Evolutionary conservation across 2,329 filamentous ascomycete genomes (phyloP).

Genomic region (Microcyclosporella mali): DNA sequence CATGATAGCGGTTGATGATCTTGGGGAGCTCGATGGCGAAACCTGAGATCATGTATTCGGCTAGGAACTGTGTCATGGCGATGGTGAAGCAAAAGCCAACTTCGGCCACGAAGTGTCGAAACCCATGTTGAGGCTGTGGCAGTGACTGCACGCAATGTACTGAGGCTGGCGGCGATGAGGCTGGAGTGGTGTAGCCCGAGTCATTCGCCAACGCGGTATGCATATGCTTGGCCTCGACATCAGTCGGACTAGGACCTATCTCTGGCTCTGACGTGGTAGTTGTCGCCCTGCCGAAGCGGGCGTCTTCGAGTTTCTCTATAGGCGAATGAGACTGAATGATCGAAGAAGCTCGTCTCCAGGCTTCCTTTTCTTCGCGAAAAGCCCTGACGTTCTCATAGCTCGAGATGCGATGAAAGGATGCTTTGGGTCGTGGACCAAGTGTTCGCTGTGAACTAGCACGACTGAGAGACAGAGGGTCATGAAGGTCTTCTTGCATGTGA

Average conservation of each 20-base stretch:
- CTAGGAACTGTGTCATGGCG: conserved; percentile 32
- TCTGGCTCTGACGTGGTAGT: conserved; percentile 12
- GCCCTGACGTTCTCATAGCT: conserved; percentile 30
- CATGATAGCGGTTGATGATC: conserved; percentile 16
- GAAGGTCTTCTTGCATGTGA: conserved; percentile 14
- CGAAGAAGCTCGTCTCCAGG: conserved; percentile 23
- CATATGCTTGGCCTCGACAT: conserved; percentile 3
- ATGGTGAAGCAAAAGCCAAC: conserved; percentile 33
- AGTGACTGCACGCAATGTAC: conserved; percentile 1
- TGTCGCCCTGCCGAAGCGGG: conserved; percentile 3
- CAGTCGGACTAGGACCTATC: conserved; percentile 2
- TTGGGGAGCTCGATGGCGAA: conserved; percentile 32
- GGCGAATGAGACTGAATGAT: conserved; percentile 12
- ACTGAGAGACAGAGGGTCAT: conserved; percentile 11
- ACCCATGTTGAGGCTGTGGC: conserved; percentile 14
- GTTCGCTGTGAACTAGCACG: conserved; percentile 14
- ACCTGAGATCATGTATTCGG: conserved; percentile 34
- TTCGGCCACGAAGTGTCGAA: conserved; percentile 28
- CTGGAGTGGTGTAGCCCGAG: conserved; percentile 1
- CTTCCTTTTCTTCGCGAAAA: conserved; percentile 27
- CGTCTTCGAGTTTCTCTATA: conserved; percentile 4
- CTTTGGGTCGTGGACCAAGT: conserved; percentile 19
- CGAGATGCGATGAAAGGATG: conserved; percentile 22
- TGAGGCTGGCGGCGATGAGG: not conserved
- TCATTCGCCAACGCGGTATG: not conserved